phyloP scores from a whole-genome alignment of 1,139 yeast genomes.

The Blastobotrys illinoisensis region DNA sequence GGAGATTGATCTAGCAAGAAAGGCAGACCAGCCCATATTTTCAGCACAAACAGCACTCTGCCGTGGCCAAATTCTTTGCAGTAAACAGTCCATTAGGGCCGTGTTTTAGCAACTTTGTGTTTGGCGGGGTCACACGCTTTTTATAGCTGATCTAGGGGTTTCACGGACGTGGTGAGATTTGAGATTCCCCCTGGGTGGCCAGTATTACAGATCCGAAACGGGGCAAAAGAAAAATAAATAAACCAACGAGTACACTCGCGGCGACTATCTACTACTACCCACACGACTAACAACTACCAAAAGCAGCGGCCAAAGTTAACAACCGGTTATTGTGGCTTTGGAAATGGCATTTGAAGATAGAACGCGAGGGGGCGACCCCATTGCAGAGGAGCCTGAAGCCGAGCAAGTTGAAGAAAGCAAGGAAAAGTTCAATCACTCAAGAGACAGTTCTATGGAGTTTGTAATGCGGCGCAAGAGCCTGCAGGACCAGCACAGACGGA shows the following conservation, averaged over 20 bases:
- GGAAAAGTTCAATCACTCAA: background rate
- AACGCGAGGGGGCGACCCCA: background rate
- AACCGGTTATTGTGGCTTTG: too few species aligned
- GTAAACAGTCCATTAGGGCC: background rate
- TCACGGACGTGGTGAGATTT: background rate
- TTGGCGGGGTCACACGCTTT: background rate
- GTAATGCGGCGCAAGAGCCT: background rate
- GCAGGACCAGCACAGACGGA: background rate
- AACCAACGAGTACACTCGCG: too few species aligned
- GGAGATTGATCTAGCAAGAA: background rate
- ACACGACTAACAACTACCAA: too few species aligned
- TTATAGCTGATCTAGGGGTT: background rate
- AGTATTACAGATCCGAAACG: background rate
- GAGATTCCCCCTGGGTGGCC: background rate
- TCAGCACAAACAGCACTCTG: too few species aligned
- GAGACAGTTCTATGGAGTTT: background rate
- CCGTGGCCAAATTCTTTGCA: background rate
- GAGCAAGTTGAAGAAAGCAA: background rate
- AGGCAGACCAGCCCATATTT: too few species aligned
- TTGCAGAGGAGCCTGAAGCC: background rate
- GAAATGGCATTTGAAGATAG: background rate
- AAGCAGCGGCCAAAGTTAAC: too few species aligned
- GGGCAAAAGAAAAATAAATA: background rate
- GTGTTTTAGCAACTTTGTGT: background rate
- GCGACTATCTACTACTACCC: too few species aligned